Percentiles rank a stretch among this genome's conserved stretches.
These are phyloP conservation scores for Fusarium guadeloupense DNA, from an alignment of 2,329 filamentous ascomycete genomes.

Conservation along the genomic window DNA sequence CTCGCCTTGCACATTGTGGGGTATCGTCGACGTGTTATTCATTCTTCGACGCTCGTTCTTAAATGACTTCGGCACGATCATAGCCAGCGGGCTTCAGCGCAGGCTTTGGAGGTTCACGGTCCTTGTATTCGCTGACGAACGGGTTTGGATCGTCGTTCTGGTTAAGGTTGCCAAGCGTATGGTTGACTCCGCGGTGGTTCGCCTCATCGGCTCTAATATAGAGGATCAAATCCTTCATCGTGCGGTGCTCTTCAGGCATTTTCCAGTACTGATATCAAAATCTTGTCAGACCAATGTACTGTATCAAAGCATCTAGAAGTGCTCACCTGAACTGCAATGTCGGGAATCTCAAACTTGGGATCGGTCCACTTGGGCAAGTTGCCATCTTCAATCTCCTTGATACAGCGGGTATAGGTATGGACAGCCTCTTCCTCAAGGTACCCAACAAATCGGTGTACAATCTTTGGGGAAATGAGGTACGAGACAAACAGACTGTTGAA, in stretches of 20 bases:
- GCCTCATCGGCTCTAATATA: conserved; percentile 93
- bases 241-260: conserved; percentile 84
- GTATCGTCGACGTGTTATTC: neutral
- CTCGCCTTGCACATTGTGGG: neutral
- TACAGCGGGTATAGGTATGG: conserved; percentile 90
- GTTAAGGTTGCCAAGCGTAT: conserved; percentile 89
- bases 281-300: conserved; percentile 7
- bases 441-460: conserved; percentile 93
- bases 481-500: conserved; percentile 93
- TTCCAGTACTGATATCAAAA: conserved; percentile 76
- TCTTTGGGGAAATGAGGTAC: conserved; percentile 86
- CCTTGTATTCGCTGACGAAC: conserved; percentile 84
- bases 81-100: conserved; percentile 76
- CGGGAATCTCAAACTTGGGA: conserved; percentile 76
- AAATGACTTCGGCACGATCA: conserved; percentile 84
- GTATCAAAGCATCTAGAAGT: neutral
- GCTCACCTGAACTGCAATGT: conserved; percentile 77
- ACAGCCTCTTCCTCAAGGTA: conserved; percentile 98
- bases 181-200: conserved; percentile 93
- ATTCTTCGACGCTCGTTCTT: conserved; percentile 7
- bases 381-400: conserved; percentile 87
- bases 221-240: conserved; percentile 85
- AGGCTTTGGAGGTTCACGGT: conserved; percentile 71
- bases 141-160: conserved; percentile 91
- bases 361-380: conserved; percentile 82